These are phyloP conservation scores for Hermanozyma aechmeae DNA, from an alignment of 805 yeast species.

Conservation along the genomic window DNA sequence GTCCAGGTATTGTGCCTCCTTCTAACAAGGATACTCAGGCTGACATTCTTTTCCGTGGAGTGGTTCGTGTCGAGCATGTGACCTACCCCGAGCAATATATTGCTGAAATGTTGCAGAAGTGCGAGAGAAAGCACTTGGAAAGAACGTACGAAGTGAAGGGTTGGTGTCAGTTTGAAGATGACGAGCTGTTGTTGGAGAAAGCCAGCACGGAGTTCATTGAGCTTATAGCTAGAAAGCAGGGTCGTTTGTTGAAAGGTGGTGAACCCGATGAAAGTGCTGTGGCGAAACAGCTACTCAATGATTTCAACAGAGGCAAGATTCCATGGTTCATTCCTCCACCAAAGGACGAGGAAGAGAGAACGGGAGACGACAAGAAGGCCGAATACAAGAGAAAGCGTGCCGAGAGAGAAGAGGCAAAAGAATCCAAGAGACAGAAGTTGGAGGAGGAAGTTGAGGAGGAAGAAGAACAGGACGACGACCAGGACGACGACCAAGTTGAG, in stretches of 20 bases:
- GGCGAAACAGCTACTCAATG: constrained; percentile 82
- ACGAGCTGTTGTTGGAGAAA: constrained; percentile 36
- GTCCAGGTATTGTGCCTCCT: constrained; percentile 99
- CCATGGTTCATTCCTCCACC: constrained; percentile 99
- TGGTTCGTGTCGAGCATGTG: constrained; percentile 97
- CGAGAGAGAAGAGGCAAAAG: constrained; percentile 28
- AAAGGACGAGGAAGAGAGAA: constrained; percentile 48
- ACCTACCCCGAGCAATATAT: constrained; percentile 92
- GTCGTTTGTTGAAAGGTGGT: constrained; percentile 91
- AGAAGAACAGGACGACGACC: neutral
- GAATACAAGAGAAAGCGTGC: constrained; percentile 44
- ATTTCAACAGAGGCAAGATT: constrained; percentile 92
- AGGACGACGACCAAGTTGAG: neutral
- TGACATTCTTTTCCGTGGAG: constrained; percentile 91
- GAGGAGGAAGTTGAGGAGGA: neutral
- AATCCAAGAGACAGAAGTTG: neutral
- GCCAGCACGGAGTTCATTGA: constrained; percentile 68
- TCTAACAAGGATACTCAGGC: constrained; percentile 81
- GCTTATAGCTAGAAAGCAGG: constrained; percentile 84
- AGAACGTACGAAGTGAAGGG: constrained; percentile 93
- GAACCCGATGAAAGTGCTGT: constrained; percentile 95
- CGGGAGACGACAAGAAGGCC: constrained; percentile 50
- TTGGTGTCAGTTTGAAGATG: constrained; percentile 50
- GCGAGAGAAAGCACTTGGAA: constrained; percentile 84
- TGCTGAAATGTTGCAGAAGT: constrained; percentile 74